These are phyloP conservation scores for Domatiomyces catenatus DNA, from an alignment of 2,329 filamentous ascomycete species.

Conservation along the genomic window DNA sequence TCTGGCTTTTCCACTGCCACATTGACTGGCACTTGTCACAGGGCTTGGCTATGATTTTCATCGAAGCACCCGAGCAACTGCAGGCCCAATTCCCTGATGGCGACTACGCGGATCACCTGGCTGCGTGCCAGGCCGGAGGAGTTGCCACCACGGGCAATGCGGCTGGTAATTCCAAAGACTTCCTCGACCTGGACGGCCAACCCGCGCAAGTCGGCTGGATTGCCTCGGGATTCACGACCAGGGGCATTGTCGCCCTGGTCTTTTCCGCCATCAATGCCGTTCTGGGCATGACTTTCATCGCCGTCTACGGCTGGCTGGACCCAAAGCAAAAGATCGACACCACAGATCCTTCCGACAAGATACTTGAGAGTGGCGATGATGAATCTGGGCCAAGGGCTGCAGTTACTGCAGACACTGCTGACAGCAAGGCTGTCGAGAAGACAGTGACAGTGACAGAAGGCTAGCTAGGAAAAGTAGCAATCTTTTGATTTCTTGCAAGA, in stretches of 20 bases:
- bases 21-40: conserved; percentile 60
- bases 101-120: conserved; percentile 45
- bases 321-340: neutral
- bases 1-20: conserved; percentile 66
- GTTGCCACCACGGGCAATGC: conserved; percentile 52
- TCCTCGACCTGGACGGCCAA: conserved; percentile 47
- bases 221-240: conserved; percentile 52
- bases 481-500: no score
- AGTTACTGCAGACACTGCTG: neutral
- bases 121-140: conserved; percentile 40
- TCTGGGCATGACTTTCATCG: conserved; percentile 50
- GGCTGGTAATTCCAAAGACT: conserved; percentile 50
- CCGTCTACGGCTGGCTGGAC: conserved; percentile 36
- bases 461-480: neutral
- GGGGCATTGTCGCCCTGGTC: conserved; percentile 56
- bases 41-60: conserved; percentile 41
- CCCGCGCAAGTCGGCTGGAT: conserved; percentile 40
- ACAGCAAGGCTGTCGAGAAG: neutral
- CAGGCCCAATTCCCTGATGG: conserved; percentile 30
- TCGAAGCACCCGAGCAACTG: conserved; percentile 39
- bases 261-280: conserved; percentile 56
- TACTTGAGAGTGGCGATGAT: neutral
- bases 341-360: neutral
- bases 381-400: neutral
- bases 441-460: neutral